Base-by-base conservation (phyloP, 805 yeast genomes). In the Saccharomycopsis javanensis region DNA sequence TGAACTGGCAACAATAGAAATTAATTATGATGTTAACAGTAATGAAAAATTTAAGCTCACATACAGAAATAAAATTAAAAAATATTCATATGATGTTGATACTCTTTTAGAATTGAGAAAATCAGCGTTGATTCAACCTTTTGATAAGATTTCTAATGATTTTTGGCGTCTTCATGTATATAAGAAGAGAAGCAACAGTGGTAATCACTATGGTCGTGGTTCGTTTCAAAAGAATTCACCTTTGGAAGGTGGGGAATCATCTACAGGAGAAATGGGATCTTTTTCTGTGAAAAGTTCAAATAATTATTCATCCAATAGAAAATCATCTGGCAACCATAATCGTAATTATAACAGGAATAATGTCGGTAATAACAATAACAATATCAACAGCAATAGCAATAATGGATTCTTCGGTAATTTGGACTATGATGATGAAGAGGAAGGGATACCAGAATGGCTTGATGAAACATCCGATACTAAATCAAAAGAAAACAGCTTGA, bases 401-500 rank as follows among this genome's bases (percentile, higher is more conserved):
- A 35, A 46, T 25, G 58, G 51, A 23, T 61, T 51, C 27, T 33
- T 60, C 45, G 53, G 58, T 53, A 33, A 54, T 25, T 51, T 51
- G 7, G 56, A 56, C 37, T 42, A 59, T 23, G 68, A 64, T 8
- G 67, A 65, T 5, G 71, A 68, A 25, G 75, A 72, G n/a, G 68
- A 65, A 42, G 63, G 67, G 2, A 20, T 28, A 13, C 73, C 73
- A 0, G 71, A 66, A 37, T 71, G 75, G 75, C 65, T 72, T 11
- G 53, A 25, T 11, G 60, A 58, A 25, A 54, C 58, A 16, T 54
- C 45, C 16, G 31, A 55, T 31, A 37, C 10, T 8, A 75, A 76
- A 4, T 77, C 73, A 46, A 61, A 69, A 11, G 67, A 68, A 2
- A 71, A 68, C 15, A 60, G 55, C 18, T 62, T 33, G 31, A 34